Evolutionary conservation across 2,329 filamentous ascomycete species (phyloP).

Genomic region (Ophiocordyceps sinensis): DNA sequence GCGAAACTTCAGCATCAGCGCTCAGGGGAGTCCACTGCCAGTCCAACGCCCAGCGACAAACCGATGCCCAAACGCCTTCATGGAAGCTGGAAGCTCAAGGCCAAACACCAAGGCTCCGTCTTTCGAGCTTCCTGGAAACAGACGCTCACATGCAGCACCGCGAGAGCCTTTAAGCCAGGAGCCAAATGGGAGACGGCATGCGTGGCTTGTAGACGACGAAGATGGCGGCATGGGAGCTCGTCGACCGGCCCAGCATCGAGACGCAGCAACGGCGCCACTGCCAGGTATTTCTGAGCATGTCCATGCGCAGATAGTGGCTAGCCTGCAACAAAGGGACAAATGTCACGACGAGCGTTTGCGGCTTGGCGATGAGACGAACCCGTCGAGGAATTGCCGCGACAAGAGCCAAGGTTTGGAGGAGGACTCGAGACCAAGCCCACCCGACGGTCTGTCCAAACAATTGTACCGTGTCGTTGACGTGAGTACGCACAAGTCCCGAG

Average conservation of each 20-base stretch:
- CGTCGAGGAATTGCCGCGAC: background rate
- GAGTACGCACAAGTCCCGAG: conserved; percentile 1
- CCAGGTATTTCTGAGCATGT: background rate
- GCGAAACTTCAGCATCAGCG: conserved; percentile 2
- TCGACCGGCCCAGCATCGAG: background rate
- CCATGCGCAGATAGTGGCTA: conserved; percentile 1
- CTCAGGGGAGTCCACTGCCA: conserved; percentile 2
- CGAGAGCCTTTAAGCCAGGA: background rate
- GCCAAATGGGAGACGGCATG: background rate
- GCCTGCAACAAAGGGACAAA: background rate
- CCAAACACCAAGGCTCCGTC: too few species aligned
- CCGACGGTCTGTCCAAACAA: background rate
- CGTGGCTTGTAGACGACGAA: background rate
- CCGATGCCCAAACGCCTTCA: too few species aligned
- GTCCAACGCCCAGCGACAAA: background rate
- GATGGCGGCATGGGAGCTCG: background rate
- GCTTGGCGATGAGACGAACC: background rate
- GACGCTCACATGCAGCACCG: background rate
- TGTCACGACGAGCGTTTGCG: background rate
- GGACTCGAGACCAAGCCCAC: background rate
- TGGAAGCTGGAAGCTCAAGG: too few species aligned
- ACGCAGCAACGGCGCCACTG: background rate
- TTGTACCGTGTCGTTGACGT: conserved; percentile 12
- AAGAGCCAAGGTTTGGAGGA: background rate
- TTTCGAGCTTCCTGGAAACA: too few species aligned